Percentiles rank a stretch among this genome's conserved stretches.
Conservation (phyloP, 106 monocot species). For the Dactylorhiza incarnata region DNA sequence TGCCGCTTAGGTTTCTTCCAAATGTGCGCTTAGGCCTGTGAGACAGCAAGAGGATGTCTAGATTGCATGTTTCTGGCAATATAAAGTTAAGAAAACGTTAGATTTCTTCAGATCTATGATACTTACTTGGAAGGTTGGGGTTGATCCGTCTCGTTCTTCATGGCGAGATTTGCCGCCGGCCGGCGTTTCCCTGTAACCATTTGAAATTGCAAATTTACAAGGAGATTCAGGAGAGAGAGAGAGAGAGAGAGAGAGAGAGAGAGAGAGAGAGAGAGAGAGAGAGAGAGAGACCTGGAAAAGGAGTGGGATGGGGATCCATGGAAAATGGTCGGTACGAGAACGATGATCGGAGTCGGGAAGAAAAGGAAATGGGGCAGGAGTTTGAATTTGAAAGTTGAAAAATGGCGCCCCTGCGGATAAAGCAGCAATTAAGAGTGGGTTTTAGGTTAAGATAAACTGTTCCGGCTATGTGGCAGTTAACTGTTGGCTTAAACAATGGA, state of each 20-base stretch:
- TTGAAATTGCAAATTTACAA: background rate
- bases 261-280: conserved; percentile 10
- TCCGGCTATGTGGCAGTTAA: background rate
- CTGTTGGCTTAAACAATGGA: no score
- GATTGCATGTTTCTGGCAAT: background rate
- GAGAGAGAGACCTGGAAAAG: conserved; percentile 7
- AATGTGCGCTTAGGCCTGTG: conserved; percentile 50
- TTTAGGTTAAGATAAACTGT: background rate
- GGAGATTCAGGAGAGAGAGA: background rate
- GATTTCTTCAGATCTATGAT: background rate
- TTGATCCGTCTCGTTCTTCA: conserved; percentile 1
- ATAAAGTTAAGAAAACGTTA: background rate
- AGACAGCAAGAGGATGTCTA: background rate
- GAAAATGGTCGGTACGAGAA: background rate
- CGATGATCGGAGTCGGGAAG: no score
- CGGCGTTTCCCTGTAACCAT: conserved; percentile 20
- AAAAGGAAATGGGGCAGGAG: background rate
- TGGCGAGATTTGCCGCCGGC: background rate
- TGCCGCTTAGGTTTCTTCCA: conserved; percentile 39
- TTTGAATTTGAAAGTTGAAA: conserved; percentile 25
- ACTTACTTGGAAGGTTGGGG: background rate
- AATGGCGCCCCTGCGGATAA: background rate
- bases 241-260: conserved; percentile 20
- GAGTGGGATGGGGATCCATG: conserved; percentile 35
- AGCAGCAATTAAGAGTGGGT: background rate